Percentiles rank a stretch among this genome's conserved stretches.
phyloP scores from a whole-genome alignment of 495 filamentous ascomycete species.

The Viridothelium virens region DNA sequence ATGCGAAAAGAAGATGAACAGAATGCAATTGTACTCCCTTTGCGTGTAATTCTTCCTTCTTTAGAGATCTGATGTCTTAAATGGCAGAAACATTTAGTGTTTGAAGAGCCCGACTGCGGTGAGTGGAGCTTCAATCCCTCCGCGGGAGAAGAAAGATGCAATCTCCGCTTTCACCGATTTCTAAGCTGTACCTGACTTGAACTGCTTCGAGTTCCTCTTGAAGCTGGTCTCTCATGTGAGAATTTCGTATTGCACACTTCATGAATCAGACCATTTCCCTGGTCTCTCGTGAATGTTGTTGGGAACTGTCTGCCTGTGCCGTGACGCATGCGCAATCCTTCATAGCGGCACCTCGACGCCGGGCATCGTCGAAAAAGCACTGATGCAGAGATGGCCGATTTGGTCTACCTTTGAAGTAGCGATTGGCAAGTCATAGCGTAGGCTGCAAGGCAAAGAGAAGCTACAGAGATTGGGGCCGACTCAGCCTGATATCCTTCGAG shows the following conservation, averaged over 20 bases:
- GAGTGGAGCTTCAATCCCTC: neutral
- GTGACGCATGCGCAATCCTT: neutral
- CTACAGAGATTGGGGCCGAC: neutral
- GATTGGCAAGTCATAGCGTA: neutral
- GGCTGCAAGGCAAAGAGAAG: conserved; percentile 1
- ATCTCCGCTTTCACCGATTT: neutral
- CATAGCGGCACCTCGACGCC: neutral
- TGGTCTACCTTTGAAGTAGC: neutral
- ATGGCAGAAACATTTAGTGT: neutral
- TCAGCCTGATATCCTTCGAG: neutral
- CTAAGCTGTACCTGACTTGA: neutral
- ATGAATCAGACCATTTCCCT: neutral
- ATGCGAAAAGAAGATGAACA: neutral
- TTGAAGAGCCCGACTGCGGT: neutral
- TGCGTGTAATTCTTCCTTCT: no score
- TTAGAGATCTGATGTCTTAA: no score
- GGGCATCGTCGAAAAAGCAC: neutral
- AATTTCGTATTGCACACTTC: neutral
- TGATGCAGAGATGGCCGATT: neutral
- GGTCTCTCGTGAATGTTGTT: neutral
- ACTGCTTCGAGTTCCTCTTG: neutral
- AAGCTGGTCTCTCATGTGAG: no score
- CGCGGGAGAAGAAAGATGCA: neutral
- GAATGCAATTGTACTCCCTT: no score
- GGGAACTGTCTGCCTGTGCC: neutral